These are phyloP conservation scores for Asterochloris sp. DNA, from an alignment of 139 green algal species.

Conservation along the genomic window DNA sequence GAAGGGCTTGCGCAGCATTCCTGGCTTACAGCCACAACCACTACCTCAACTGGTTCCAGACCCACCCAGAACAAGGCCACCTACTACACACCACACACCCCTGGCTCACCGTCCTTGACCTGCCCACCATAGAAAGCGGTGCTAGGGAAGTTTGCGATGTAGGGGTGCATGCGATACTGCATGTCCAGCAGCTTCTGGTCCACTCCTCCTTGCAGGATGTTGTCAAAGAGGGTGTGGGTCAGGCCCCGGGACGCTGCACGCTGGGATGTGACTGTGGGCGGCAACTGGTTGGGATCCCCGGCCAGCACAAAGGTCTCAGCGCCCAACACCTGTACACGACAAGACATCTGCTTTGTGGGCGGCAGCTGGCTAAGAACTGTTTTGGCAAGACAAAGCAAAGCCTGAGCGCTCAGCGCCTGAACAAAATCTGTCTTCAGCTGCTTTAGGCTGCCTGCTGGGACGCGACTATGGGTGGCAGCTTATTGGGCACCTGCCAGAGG, in stretches of 20 bases:
- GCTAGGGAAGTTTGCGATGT: constrained; percentile 57
- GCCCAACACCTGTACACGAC: constrained; percentile 56
- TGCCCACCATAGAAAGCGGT: constrained; percentile 57
- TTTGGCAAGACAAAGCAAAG: too few species aligned
- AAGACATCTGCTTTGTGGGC: background rate
- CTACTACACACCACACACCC: too few species aligned
- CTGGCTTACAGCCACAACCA: too few species aligned
- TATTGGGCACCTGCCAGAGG: too few species aligned
- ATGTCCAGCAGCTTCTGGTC: constrained; percentile 75
- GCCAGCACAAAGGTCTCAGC: constrained; percentile 84
- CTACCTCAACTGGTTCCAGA: too few species aligned
- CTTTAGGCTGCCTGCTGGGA: too few species aligned
- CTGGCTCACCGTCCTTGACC: constrained; percentile 28
- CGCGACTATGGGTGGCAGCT: too few species aligned
- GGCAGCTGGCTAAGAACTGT: too few species aligned
- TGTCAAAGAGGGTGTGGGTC: constrained; percentile 80
- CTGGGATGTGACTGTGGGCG: constrained; percentile 76
- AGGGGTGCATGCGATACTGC: constrained; percentile 93
- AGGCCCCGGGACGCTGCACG: constrained; percentile 56
- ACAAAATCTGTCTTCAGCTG: too few species aligned
- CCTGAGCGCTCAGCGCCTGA: too few species aligned
- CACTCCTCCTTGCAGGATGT: constrained; percentile 51
- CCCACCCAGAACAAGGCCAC: too few species aligned
- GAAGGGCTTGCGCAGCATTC: too few species aligned
- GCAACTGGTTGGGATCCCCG: constrained; percentile 87